Base-by-base conservation (phyloP, 768 basidiomycete genomes). In the Suillus weaverae region DNA sequence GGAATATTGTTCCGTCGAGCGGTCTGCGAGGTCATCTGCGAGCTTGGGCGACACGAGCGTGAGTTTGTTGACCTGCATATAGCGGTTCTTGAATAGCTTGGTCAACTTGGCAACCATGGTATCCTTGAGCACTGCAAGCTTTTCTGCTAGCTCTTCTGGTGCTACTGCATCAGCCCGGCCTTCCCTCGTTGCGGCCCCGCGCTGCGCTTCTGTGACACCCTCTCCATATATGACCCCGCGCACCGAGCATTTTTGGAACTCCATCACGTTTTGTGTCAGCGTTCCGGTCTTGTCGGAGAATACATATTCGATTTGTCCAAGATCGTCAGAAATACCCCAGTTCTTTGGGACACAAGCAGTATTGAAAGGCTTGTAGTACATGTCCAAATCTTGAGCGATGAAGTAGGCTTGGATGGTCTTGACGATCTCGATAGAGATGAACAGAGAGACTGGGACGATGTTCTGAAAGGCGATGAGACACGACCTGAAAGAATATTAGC, bases 261-360 rank as follows among this genome's bases (percentile, higher is more conserved):
- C 95, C 97, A 98, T 99, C 71, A 97, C 81, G 79, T 99, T 99
- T 77, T 97, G 96, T 0, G 97, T 99, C 57, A 99, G 88, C 8
- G 97, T 99, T 30, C 94, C 95, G 0, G 95, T 97, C 82, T 97
- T 97, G 84, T 96, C 94, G 11, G 91, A 95, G 73, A 91, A 91
- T 72, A 91, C 83, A 76, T 97, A 99, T 80, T 98, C 96, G 76
- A 99, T 98, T 80, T 99, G 97, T 32, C 97, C 97, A 2, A 99
- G 87, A 78, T 99, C 97, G 74, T 99, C 97, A 4, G 95, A 97
- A 70, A 99, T 96, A 74, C 96, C 97, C 96, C 97, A 98, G 6
- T 94, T 96, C 76, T 98, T 98, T 33, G 97, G 96, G 4, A 95
- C 88, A 70, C 97, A 98, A 0, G 94, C 81, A 2, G 92, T 89